phyloP scores from a whole-genome alignment of 352 stramenopile species.

The Globisporangium uncinulatum region DNA sequence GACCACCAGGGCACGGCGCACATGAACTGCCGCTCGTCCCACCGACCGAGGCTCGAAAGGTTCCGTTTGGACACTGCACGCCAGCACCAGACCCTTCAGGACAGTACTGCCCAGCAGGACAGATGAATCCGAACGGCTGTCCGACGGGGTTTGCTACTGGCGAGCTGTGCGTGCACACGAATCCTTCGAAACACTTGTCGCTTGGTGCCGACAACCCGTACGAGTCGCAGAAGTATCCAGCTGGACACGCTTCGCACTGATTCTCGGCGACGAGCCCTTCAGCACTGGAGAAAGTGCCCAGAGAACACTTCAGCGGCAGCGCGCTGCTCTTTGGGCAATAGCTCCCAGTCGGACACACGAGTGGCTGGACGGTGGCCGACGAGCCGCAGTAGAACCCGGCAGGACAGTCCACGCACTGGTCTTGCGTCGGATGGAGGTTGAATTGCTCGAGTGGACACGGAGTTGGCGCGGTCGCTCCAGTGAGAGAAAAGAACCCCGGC shows the following conservation, averaged over 20 bases:
- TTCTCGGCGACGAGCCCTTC: conserved; percentile 55
- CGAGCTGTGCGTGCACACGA: conserved; percentile 51
- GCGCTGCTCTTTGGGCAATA: conserved; percentile 60
- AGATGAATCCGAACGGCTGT: conserved; percentile 48
- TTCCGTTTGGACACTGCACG: conserved; percentile 54
- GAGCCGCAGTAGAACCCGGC: conserved; percentile 68
- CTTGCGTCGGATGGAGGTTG: conserved; percentile 48
- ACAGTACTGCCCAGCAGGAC: conserved; percentile 70
- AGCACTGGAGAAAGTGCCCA: conserved; percentile 47
- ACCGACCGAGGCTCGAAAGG: conserved; percentile 39
- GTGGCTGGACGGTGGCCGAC: conserved; percentile 41
- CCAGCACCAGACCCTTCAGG: conserved; percentile 45
- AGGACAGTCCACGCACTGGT: conserved; percentile 56
- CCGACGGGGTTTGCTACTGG: conserved; percentile 49
- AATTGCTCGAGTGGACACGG: conserved; percentile 57
- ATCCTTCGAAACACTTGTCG: conserved; percentile 55
- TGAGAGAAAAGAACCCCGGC: conserved; percentile 45
- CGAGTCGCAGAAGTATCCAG: conserved; percentile 87
- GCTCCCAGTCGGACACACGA: conserved; percentile 47
- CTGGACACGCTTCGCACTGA: conserved; percentile 78
- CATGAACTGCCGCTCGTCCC: conserved; percentile 61
- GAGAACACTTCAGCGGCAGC: conserved; percentile 54
- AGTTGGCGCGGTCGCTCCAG: conserved; percentile 30
- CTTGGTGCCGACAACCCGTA: conserved; percentile 51
- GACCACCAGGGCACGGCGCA: conserved; percentile 50